Evolutionary conservation across 768 basidiomycete species (phyloP).

Genomic region (Pisolithus orientalis): DNA sequence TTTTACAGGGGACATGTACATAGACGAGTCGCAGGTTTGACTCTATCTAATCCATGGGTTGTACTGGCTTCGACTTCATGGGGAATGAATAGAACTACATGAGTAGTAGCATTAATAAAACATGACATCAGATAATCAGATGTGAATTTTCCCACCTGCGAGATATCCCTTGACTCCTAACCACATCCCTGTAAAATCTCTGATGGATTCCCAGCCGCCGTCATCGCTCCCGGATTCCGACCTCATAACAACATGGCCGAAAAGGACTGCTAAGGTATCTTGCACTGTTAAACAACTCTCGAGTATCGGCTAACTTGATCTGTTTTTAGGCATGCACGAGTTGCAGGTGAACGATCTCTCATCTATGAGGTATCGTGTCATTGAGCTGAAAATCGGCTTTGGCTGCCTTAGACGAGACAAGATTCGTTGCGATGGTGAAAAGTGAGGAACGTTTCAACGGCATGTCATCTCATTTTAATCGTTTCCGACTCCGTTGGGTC

Average conservation of each 20-base stretch:
- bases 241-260: conserved; percentile 42
- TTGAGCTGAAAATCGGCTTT: conserved; percentile 1
- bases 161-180: conserved; percentile 13
- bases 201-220: conserved; percentile 32
- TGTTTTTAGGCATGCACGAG: conserved; percentile 48
- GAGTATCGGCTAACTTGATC: background rate
- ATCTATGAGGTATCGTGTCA: background rate
- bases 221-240: conserved; percentile 46
- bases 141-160: conserved; percentile 24
- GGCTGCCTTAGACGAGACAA: conserved; percentile 46
- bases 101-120: background rate
- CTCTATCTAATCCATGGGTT: background rate
- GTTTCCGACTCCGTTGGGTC: background rate
- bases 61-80: background rate
- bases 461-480: background rate
- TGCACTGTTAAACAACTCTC: conserved; percentile 1
- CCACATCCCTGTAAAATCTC: conserved; percentile 19
- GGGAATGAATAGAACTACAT: background rate
- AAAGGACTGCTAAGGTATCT: conserved; percentile 45
- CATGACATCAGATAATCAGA: conserved; percentile 9
- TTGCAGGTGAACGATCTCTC: conserved; percentile 37
- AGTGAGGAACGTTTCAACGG: conserved; percentile 26
- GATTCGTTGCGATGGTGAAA: conserved; percentile 51
- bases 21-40: too few species aligned
- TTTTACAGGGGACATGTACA: too few species aligned